Evolutionary conservation across 768 basidiomycete species (phyloP), one percentile per base, ranked within the genome.

Genomic region (Gyrodon lividus): DNA sequence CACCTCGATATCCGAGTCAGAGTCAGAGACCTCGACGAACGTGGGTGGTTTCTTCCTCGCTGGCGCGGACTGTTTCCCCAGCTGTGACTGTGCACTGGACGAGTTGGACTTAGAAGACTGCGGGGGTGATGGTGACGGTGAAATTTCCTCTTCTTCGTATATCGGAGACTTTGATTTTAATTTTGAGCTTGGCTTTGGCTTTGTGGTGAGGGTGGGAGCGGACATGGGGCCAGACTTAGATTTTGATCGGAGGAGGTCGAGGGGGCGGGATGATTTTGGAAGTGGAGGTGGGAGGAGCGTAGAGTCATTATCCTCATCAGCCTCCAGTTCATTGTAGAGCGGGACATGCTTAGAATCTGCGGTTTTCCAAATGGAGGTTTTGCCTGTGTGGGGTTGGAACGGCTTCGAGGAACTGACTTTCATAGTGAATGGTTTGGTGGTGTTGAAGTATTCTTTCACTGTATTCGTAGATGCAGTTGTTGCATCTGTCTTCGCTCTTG

Each of bases 11-110:
- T 57, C 64, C 22, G 59, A 55, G 26, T 61, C 62, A 9, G 59
- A 7, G 33, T 66, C 65, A 12, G 63, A 65, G 17, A 67, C 57
- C 16, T 63, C 48, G 23, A 65, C 55, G 14, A 61, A 65, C 23
- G 51, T 39, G 3, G 57, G n/a, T 33, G n/a, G 53, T 14, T 52
- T 58, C 37, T 57, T 65, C 24, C 26, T 54, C 16, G 50, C 14
- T 19, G 4, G 45, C 1, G 23, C 42, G 23, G 16, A 26, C 28
- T 13, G 34, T 14, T 44, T 58, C 16, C 30, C 30, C 6, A 23
- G 43, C 10, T 4, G 30, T 23, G 17, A 31, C 17, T 49, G 50
- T 33, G 46, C 28, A 17, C 19, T 44, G 9, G 34, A 38, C 37
- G 13, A 13, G 2, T 17, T 35, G 3, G 14, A 8, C 19, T 49